phyloP scores from a whole-genome alignment of 192 early-diverging fungal genomes.

The Backusella tarrabulga region DNA sequence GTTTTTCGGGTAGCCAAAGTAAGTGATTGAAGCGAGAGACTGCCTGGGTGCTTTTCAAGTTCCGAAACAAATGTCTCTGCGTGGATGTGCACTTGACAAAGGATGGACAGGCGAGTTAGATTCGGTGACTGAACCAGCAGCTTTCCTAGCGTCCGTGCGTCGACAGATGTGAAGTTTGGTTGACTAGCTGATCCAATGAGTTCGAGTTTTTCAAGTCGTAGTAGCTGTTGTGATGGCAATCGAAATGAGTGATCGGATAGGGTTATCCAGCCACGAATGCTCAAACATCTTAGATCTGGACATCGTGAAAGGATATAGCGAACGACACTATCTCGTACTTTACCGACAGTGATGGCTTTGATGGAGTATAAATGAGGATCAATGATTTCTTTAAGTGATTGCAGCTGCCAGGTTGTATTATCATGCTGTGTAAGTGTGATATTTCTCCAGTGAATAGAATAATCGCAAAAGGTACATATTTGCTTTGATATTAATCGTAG shows the following conservation, averaged over 20 bases:
- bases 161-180: constrained; percentile 7
- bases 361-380: neutral
- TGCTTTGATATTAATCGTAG: constrained; percentile 3
- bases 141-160: neutral
- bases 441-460: neutral
- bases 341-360: neutral
- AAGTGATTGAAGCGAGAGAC: neutral
- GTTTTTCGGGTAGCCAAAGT: neutral
- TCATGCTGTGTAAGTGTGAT: neutral
- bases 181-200: neutral
- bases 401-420: neutral
- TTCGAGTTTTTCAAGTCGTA: neutral
- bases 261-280: constrained; percentile 18
- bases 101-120: neutral
- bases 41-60: neutral
- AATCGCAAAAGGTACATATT: neutral
- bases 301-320: constrained; percentile 14
- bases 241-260: constrained; percentile 15
- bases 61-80: constrained; percentile 12
- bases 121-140: constrained; percentile 6
- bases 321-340: constrained; percentile 8
- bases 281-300: neutral
- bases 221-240: neutral
- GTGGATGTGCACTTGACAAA: constrained; percentile 4
- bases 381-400: neutral